phyloP scores from a whole-genome alignment of 768 basidiomycete species.

The Lactarius tabidus region DNA sequence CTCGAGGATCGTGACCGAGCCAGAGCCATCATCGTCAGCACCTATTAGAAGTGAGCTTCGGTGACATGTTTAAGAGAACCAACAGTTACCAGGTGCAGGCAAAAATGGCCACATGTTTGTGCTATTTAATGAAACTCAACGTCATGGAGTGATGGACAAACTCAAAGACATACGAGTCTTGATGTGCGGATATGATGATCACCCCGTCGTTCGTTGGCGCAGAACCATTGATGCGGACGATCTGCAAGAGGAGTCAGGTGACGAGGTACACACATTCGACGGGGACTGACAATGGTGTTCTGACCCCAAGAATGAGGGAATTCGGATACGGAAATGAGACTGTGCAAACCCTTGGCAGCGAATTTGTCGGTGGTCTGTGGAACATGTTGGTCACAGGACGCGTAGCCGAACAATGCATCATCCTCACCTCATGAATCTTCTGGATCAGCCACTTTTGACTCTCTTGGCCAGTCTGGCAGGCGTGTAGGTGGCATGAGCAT shows the following conservation, averaged over 20 bases:
- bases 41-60: constrained; percentile 39
- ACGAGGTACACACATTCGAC: neutral
- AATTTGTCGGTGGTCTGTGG: constrained; percentile 58
- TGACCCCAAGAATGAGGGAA: constrained; percentile 84
- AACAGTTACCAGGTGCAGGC: constrained; percentile 59
- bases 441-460: constrained; percentile 75
- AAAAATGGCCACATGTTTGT: constrained; percentile 77
- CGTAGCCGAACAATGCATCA: constrained; percentile 4
- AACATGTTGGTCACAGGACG: constrained; percentile 11
- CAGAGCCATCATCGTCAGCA: constrained; percentile 61
- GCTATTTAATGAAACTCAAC: constrained; percentile 34
- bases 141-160: constrained; percentile 6
- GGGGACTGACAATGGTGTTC: constrained; percentile 58
- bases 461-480: constrained; percentile 60
- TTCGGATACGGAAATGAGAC: constrained; percentile 61
- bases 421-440: constrained; percentile 57
- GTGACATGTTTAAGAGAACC: constrained; percentile 13
- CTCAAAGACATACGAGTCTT: constrained; percentile 56
- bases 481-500: neutral
- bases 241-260: constrained; percentile 38
- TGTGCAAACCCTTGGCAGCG: constrained; percentile 52
- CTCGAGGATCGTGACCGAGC: constrained; percentile 76
- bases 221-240: constrained; percentile 72
- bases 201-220: constrained; percentile 55
- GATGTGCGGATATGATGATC: constrained; percentile 75